A percentile compares a stretch with the other conserved stretches of the same genome.
Conservation (phyloP, 2,329 filamentous ascomycete genomes). For the Hymenoscyphus repandus region DNA sequence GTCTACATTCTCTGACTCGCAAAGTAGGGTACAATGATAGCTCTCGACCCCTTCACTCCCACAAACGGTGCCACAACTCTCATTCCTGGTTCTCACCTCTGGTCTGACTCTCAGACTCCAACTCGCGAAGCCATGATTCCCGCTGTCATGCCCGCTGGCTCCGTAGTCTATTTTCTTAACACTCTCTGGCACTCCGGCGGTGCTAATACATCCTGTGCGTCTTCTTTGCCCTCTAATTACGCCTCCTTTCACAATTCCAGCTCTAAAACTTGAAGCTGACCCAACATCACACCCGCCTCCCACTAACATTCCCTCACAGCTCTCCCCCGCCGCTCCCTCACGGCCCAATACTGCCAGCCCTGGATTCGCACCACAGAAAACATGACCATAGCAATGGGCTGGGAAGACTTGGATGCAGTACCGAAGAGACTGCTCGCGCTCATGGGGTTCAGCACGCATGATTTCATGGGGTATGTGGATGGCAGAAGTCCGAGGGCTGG, state of each 20-base stretch:
- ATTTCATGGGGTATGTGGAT: constrained; percentile 30
- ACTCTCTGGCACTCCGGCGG: constrained; percentile 29
- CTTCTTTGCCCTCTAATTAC: no score
- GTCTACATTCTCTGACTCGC: background rate
- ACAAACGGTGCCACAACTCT: constrained; percentile 29
- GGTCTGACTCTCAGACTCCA: constrained; percentile 27
- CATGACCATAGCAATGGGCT: constrained; percentile 33
- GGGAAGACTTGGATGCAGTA: constrained; percentile 26
- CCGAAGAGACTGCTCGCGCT: constrained; percentile 23
- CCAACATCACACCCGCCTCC: no score
- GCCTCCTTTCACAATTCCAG: no score
- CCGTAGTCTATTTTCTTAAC: constrained; percentile 29
- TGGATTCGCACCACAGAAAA: constrained; percentile 37
- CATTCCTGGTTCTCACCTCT: constrained; percentile 29
- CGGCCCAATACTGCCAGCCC: constrained; percentile 30
- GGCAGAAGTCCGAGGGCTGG: constrained; percentile 24
- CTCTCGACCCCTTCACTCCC: constrained; percentile 29
- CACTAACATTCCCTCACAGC: no score
- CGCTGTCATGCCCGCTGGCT: constrained; percentile 28
- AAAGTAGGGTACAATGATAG: constrained; percentile 28
- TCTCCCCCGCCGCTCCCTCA: constrained; percentile 21
- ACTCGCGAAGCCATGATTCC: constrained; percentile 24
- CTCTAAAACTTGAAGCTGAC: no score
- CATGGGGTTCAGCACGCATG: constrained; percentile 27
- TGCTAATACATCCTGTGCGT: constrained; percentile 19